Evolutionary conservation across 2,329 filamentous ascomycete genomes (phyloP).

Genomic region (Tothia fuscella): DNA sequence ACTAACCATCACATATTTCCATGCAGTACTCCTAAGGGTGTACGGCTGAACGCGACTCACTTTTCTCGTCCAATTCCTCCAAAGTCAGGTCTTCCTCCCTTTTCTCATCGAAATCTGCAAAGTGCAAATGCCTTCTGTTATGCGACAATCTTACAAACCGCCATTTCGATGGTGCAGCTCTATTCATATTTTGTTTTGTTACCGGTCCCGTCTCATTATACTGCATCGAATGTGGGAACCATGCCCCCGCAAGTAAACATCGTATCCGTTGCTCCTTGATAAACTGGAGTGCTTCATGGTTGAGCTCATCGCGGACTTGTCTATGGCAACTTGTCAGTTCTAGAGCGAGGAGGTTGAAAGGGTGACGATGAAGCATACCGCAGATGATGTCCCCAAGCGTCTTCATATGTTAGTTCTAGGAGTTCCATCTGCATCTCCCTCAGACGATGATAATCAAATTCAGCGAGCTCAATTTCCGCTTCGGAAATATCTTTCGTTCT

Average conservation of each 20-base stretch:
- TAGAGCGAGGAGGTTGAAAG: neutral
- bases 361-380: conserved; percentile 27
- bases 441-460: conserved; percentile 68
- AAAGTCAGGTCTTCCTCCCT: conserved; percentile 58
- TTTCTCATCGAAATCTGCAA: conserved; percentile 60
- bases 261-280: conserved; percentile 93
- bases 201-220: conserved; percentile 36
- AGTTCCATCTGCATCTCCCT: conserved; percentile 89
- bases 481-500: conserved; percentile 76
- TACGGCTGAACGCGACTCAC: conserved; percentile 27
- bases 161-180: conserved; percentile 47
- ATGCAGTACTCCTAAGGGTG: neutral
- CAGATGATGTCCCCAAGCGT: conserved; percentile 85
- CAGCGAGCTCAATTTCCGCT: conserved; percentile 76
- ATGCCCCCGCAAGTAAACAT: conserved; percentile 76
- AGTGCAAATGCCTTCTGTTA: conserved; percentile 82
- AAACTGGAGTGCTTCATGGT: conserved; percentile 85
- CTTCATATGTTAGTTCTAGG: conserved; percentile 81
- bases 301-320: conserved; percentile 83
- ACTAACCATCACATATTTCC: neutral
- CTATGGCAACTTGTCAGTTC: conserved; percentile 17
- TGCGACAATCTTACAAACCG: conserved; percentile 81
- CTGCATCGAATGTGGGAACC: conserved; percentile 56
- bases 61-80: conserved; percentile 63
- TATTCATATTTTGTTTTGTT: conserved; percentile 29